These are phyloP conservation scores for Talaromyces pinophilus DNA, from an alignment of 2,329 filamentous ascomycete species.

Conservation along the genomic window DNA sequence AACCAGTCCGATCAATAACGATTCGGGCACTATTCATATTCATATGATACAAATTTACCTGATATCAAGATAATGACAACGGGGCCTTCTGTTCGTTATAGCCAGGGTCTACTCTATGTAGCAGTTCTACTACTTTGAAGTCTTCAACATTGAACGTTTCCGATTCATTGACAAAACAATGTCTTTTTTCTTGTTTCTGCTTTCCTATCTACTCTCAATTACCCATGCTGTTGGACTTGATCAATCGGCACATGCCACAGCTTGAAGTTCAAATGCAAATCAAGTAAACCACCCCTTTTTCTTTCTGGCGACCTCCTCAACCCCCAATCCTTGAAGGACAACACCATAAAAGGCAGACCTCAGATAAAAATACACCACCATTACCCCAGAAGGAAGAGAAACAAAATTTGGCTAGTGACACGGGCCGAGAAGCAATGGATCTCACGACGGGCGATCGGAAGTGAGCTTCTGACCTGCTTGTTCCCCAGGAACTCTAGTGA, in stretches of 20 bases:
- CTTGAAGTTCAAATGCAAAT: neutral
- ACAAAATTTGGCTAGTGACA: neutral
- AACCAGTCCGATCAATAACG: too few species aligned
- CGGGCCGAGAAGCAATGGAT: neutral
- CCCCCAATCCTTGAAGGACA: neutral
- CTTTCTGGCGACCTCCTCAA: neutral
- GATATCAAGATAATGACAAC: too few species aligned
- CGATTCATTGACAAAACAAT: neutral
- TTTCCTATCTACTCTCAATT: neutral
- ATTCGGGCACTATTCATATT: too few species aligned
- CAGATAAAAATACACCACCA: neutral
- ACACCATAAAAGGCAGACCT: neutral
- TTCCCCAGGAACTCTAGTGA: conserved; percentile 13
- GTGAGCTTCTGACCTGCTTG: neutral
- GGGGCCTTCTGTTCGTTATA: too few species aligned
- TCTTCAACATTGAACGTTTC: neutral
- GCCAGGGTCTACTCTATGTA: neutral
- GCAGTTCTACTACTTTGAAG: neutral
- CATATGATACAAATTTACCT: too few species aligned
- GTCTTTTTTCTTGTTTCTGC: neutral
- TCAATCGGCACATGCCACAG: neutral
- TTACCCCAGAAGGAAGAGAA: neutral
- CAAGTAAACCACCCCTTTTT: neutral
- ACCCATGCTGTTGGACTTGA: neutral
- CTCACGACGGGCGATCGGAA: neutral